These are phyloP conservation scores for Collybiopsis confluens DNA, from an alignment of 768 basidiomycete species.

Conservation along the genomic window DNA sequence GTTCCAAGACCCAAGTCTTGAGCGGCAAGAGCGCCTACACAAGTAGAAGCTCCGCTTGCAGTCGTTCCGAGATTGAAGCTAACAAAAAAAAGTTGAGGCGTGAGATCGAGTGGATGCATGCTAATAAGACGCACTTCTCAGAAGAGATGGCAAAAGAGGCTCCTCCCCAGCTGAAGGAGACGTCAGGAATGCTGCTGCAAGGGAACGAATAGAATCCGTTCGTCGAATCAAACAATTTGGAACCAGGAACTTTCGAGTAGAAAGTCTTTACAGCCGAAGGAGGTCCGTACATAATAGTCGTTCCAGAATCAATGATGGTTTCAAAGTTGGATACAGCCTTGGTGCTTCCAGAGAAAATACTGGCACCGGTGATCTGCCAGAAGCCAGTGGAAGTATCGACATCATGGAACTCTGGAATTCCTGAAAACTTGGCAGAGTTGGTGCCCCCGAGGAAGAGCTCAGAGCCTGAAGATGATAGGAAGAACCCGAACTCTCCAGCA, in stretches of 20 bases:
- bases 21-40: slow-evolving; percentile 32
- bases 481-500: slow-evolving; percentile 39
- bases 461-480: slow-evolving; percentile 33
- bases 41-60: slow-evolving; percentile 23
- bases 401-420: slow-evolving; percentile 29
- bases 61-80: slow-evolving; percentile 41
- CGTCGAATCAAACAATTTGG: slow-evolving; percentile 10
- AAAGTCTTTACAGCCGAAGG: slow-evolving; percentile 19
- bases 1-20: slow-evolving; percentile 17
- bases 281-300: slow-evolving; percentile 30
- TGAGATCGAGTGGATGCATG: not conserved
- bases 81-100: not conserved
- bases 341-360: slow-evolving; percentile 11
- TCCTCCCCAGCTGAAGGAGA: slow-evolving; percentile 34
- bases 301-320: slow-evolving; percentile 34
- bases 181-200: slow-evolving; percentile 18
- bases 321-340: slow-evolving; percentile 12
- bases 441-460: slow-evolving; percentile 53
- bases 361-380: slow-evolving; percentile 20
- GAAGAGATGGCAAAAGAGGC: slow-evolving; percentile 40
- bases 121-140: slow-evolving; percentile 12
- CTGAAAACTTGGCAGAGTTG: slow-evolving; percentile 39
- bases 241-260: slow-evolving; percentile 19
- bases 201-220: slow-evolving; percentile 24
- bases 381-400: slow-evolving; percentile 20